Evolutionary conservation across 129 eudicot species (phyloP), one percentile per base, ranked within the genome.

Genomic region (Pulicaria dysenterica): DNA sequence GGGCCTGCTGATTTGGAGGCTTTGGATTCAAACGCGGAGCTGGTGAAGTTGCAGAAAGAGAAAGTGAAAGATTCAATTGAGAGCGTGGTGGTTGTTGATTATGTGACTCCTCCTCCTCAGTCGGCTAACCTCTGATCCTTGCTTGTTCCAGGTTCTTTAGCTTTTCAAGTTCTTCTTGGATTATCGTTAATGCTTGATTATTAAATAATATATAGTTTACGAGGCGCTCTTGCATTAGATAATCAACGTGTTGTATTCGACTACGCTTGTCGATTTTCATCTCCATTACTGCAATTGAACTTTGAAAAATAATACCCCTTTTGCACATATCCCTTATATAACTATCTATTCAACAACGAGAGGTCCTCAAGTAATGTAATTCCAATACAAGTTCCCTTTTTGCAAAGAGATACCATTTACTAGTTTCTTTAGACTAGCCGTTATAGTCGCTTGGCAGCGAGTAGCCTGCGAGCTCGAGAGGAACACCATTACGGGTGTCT

Each of bases 1-100:
- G 90, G 95, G 12, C 65, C 63, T 44, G 58, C 63, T 43, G 91
- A 81, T 31, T 58, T 88, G 85, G 90, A 88, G 12, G 85, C 64
- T 2, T 40, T 85, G 82, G 92, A 79, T 24, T 48, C 78, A 19
- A 68, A 82, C 39, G 3, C 71, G 57, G 88, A 78, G 83, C 6
- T 37, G 7, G 82, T 69, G 39, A 69, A 74, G 4, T 55, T 31
- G 73, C 73, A 86, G 83, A 86, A 88, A 65, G 97, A 91, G 64
- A 82, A 84, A 81, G 88, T 77, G 40, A 74, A 79, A 84, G 97
- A 80, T 67, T 58, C 6, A n/a, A 57, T 85, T 16, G 86, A 85
- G 48, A 73, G 82, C n/a, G 85, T 75, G 58, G 56, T 88, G 54
- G 88, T 83, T 42, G 72, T 84, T 65, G 95, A 88, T 83, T 88